Conservation (phyloP, 192 early-diverging fungal species). For the Backusella morwellensis region DNA sequence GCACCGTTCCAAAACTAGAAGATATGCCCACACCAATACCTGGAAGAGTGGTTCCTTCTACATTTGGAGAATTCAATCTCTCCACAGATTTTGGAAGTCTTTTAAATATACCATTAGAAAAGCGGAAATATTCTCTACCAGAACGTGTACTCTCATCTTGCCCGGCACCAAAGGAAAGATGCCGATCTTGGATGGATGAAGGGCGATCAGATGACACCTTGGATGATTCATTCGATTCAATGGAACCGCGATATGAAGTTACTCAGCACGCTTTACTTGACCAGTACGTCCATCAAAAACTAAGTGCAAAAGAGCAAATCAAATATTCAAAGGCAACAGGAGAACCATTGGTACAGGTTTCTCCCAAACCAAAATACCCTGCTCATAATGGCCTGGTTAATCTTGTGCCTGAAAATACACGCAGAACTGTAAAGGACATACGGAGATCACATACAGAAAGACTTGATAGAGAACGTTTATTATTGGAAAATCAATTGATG, state of each 20-base stretch:
- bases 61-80: neutral
- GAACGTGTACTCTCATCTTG: neutral
- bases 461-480: neutral
- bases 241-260: neutral
- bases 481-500: neutral
- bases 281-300: neutral
- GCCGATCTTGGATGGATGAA: neutral
- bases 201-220: neutral
- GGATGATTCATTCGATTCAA: neutral
- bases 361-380: neutral
- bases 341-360: neutral
- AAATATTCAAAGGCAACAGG: conserved; percentile 2
- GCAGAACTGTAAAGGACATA: neutral
- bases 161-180: neutral
- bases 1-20: neutral
- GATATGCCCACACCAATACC: neutral
- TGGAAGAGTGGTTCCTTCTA: neutral
- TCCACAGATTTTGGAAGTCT: neutral
- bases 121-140: neutral
- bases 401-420: neutral
- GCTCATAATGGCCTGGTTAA: neutral
- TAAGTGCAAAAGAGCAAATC: neutral
- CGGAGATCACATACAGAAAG: neutral
- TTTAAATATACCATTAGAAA: neutral
- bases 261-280: neutral